A percentile compares a stretch with the other conserved stretches of the same genome.
Evolutionary conservation across 495 filamentous ascomycete genomes (phyloP).

Genomic region (Penicillium flavigenum): DNA sequence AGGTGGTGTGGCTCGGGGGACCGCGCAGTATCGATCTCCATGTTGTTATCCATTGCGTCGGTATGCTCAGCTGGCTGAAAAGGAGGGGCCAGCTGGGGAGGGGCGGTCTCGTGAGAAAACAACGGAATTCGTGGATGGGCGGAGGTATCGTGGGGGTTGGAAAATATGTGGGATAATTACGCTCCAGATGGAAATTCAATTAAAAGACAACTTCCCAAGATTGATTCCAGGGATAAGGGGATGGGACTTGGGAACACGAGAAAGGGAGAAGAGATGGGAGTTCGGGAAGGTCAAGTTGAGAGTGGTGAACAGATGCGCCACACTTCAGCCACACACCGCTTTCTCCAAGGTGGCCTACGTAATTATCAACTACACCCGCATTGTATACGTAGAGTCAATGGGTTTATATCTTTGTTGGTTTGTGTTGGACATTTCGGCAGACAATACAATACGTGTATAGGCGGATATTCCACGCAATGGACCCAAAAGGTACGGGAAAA

Average conservation of each 20-base stretch:
- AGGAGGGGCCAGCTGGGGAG: conserved; percentile 40
- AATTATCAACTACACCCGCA: conserved; percentile 5
- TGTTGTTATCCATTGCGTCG: conserved; percentile 85
- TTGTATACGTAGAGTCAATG: neutral
- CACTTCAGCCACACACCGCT: conserved; percentile 32
- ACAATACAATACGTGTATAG: neutral
- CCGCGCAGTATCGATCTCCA: conserved; percentile 85
- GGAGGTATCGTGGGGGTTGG: conserved; percentile 20
- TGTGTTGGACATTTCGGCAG: neutral
- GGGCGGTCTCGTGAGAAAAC: conserved; percentile 46
- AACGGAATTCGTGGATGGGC: conserved; percentile 19
- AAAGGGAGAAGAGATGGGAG: conserved; percentile 30
- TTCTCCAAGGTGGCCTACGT: conserved; percentile 4
- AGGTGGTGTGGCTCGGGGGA: conserved; percentile 77
- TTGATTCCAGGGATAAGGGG: conserved; percentile 27
- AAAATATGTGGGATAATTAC: conserved; percentile 15
- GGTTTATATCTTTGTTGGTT: neutral
- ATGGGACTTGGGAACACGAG: conserved; percentile 20
- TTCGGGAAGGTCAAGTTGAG: conserved; percentile 34
- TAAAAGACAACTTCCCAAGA: conserved; percentile 18
- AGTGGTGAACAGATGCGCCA: conserved; percentile 30
- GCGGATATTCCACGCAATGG: neutral
- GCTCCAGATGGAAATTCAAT: conserved; percentile 22
- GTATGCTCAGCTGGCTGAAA: conserved; percentile 29
- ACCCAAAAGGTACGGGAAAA: neutral